phyloP scores from a whole-genome alignment of 495 filamentous ascomycete genomes.

The Alectoria sarmentosa region DNA sequence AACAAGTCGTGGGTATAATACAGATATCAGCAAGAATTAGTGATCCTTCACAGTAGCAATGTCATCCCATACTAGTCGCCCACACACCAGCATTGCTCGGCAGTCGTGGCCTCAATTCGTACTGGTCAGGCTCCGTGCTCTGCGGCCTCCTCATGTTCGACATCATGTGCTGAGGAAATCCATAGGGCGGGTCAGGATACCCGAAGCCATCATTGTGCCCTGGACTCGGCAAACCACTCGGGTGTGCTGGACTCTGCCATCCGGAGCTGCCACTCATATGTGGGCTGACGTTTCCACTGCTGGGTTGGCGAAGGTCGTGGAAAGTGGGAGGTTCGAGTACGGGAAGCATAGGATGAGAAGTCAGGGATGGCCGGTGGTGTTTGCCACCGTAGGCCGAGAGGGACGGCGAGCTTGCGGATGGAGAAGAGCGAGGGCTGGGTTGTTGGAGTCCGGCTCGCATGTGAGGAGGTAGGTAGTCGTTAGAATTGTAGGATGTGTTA shows the following conservation, averaged over 20 bases:
- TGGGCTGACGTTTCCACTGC: conserved; percentile 62
- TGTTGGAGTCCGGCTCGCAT: conserved; percentile 73
- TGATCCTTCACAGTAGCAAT: neutral
- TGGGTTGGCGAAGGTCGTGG: conserved; percentile 57
- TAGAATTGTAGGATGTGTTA: conserved; percentile 57
- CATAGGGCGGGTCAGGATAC: conserved; percentile 62
- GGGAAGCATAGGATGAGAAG: conserved; percentile 79
- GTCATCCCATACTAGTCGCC: conserved; percentile 13
- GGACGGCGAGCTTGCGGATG: conserved; percentile 53
- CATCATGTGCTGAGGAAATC: conserved; percentile 55
- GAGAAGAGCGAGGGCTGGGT: conserved; percentile 62
- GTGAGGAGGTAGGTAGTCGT: conserved; percentile 68
- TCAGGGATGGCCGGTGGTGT: conserved; percentile 58
- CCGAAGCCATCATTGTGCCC: conserved; percentile 51
- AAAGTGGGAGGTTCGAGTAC: conserved; percentile 85
- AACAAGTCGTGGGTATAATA: conserved; percentile 2
- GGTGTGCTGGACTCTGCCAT: conserved; percentile 67
- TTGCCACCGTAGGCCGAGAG: conserved; percentile 50
- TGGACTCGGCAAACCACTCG: conserved; percentile 53
- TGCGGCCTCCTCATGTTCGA: conserved; percentile 59
- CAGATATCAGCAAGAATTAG: neutral
- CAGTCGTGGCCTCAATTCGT: conserved; percentile 52
- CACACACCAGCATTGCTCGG: conserved; percentile 24
- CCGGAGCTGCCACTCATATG: conserved; percentile 60
- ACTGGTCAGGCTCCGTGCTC: conserved; percentile 64